These are phyloP conservation scores for Cryptococcus amylolentus DNA, from an alignment of 1,284 basidiomycete genomes.

Conservation along the genomic window DNA sequence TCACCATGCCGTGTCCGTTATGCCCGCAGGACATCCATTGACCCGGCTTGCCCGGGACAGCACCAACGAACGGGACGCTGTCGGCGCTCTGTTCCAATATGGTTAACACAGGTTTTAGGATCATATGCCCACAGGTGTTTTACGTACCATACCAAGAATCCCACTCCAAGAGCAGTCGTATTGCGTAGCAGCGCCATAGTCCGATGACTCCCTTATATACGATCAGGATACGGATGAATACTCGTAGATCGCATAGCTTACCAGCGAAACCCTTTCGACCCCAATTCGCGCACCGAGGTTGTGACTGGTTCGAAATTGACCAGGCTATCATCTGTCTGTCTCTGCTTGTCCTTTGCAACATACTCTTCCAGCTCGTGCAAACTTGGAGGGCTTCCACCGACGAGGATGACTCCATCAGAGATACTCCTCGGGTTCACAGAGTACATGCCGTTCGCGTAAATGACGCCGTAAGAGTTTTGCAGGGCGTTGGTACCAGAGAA, in stretches of 20 bases:
- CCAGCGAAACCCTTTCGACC: conserved; percentile 16
- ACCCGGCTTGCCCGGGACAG: conserved; percentile 28
- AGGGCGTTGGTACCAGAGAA: conserved; percentile 21
- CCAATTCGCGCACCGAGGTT: conserved; percentile 14
- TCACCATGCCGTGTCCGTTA: conserved; percentile 35
- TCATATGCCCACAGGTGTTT: neutral
- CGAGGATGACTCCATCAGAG: conserved; percentile 16
- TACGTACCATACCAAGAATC: conserved; percentile 27
- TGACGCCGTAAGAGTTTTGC: conserved; percentile 21
- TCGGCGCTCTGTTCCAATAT: conserved; percentile 25
- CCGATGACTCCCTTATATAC: conserved; percentile 8
- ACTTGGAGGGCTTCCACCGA: conserved; percentile 19
- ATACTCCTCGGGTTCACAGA: conserved; percentile 19
- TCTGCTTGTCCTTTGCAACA: conserved; percentile 10
- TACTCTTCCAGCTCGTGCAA: conserved; percentile 17
- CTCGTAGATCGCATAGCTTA: conserved; percentile 1
- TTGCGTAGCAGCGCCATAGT: conserved; percentile 6
- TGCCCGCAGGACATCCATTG: conserved; percentile 33
- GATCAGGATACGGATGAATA: conserved; percentile 1
- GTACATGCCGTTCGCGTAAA: conserved; percentile 12
- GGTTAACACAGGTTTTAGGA: neutral
- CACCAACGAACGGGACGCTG: conserved; percentile 29
- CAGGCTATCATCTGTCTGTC: conserved; percentile 21
- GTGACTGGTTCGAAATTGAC: conserved; percentile 25
- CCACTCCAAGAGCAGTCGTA: conserved; percentile 31